A percentile compares a stretch with the other conserved stretches of the same genome.
phyloP scores from a whole-genome alignment of 176 grass and related monocot genomes.

The Oryza brachyantha region DNA sequence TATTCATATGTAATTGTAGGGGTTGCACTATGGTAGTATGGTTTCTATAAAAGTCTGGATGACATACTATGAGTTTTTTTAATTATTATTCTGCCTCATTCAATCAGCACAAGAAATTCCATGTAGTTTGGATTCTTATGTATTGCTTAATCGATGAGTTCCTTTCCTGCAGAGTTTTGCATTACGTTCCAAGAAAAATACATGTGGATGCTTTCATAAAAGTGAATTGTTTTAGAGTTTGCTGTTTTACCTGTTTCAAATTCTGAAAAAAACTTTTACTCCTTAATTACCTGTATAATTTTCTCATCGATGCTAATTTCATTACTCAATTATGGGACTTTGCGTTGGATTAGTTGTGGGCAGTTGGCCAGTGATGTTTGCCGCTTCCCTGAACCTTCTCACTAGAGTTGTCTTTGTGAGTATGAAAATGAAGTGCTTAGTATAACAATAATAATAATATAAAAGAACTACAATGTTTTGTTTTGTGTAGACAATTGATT shows the following conservation, averaged over 20 bases:
- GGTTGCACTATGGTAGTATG: conserved; percentile 49
- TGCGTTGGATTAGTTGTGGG: not conserved
- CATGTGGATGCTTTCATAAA: conserved; percentile 49
- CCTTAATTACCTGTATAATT: too few species aligned
- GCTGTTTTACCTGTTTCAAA: too few species aligned
- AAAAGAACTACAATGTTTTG: too few species aligned
- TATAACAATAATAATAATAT: too few species aligned
- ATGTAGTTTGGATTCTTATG: not conserved
- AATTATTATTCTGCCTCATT: conserved; percentile 33
- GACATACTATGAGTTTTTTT: conserved; percentile 38
- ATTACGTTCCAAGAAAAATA: conserved; percentile 33
- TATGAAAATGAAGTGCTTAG: not conserved
- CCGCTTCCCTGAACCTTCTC: not conserved
- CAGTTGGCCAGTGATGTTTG: not conserved
- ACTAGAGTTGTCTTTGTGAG: too few species aligned
- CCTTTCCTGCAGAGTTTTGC: conserved; percentile 9
- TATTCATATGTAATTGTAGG: conserved; percentile 41
- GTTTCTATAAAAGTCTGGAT: conserved; percentile 25
- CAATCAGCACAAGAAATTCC: not conserved
- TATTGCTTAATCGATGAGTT: not conserved
- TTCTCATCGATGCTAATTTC: too few species aligned
- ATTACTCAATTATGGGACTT: not conserved
- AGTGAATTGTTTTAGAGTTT: too few species aligned
- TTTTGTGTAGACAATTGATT: too few species aligned
- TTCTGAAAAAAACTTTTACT: too few species aligned